These are phyloP conservation scores for Fonsecaea pedrosoi DNA, from an alignment of 2,329 filamentous ascomycete species.

Conservation along the genomic window DNA sequence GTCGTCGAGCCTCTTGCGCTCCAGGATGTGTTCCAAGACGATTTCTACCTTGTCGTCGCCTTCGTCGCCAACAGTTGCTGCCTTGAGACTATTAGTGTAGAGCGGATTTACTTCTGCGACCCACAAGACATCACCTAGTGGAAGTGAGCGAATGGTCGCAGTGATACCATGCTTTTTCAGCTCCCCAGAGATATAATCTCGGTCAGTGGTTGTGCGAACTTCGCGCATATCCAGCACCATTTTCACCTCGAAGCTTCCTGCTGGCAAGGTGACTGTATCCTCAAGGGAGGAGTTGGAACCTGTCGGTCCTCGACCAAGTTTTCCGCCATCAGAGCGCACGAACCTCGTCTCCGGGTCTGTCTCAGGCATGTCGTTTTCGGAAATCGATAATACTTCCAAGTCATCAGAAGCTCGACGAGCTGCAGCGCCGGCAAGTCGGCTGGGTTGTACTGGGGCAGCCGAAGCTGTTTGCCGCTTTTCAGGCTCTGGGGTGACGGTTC, in stretches of 20 bases:
- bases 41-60: slow-evolving; percentile 68
- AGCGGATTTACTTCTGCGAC: slow-evolving; percentile 74
- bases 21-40: slow-evolving; percentile 79
- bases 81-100: slow-evolving; percentile 57
- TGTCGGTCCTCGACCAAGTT: slow-evolving; percentile 2
- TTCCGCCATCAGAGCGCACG: not conserved
- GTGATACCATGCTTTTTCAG: slow-evolving; percentile 69
- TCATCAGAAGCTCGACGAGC: slow-evolving; percentile 6
- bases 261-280: slow-evolving; percentile 65
- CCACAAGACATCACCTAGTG: slow-evolving; percentile 80
- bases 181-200: slow-evolving; percentile 78
- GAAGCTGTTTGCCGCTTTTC: not conserved
- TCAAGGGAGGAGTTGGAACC: slow-evolving; percentile 12
- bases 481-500: slow-evolving; percentile 6
- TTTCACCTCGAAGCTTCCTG: slow-evolving; percentile 73
- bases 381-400: slow-evolving; percentile 25
- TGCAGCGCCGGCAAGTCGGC: not conserved
- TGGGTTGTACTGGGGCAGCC: slow-evolving; percentile 5
- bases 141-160: slow-evolving; percentile 71
- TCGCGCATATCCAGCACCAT: slow-evolving; percentile 78
- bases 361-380: slow-evolving; percentile 12
- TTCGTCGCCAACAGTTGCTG: slow-evolving; percentile 36
- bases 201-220: slow-evolving; percentile 72
- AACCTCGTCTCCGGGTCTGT: slow-evolving; percentile 6
- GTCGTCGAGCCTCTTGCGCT: slow-evolving; percentile 81